Evolutionary conservation across 495 filamentous ascomycete species (phyloP).

Genomic region (Podospora didyma): DNA sequence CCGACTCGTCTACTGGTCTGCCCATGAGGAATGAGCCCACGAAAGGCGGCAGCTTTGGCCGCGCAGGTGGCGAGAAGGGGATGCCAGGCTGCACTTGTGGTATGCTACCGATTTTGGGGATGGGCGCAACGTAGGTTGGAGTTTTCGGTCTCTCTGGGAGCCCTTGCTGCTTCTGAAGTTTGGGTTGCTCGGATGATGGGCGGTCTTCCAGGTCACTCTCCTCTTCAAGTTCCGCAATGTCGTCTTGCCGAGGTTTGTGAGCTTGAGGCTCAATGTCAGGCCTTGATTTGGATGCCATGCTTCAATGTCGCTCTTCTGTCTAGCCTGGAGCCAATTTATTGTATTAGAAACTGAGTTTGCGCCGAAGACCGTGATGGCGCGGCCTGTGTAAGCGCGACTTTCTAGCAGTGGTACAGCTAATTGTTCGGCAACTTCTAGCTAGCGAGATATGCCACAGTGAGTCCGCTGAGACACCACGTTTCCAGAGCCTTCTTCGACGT

Average conservation of each 20-base stretch:
- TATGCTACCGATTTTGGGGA: constrained; percentile 27
- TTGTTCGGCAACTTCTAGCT: no score
- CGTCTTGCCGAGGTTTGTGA: neutral
- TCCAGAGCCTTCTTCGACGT: no score
- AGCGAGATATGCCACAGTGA: no score
- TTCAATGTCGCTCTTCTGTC: neutral
- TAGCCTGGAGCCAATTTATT: neutral
- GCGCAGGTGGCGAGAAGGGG: constrained; percentile 6
- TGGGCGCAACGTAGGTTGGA: constrained; percentile 30
- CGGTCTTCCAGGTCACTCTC: constrained; percentile 5
- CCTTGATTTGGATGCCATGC: neutral
- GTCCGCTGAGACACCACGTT: no score
- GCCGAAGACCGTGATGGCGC: neutral
- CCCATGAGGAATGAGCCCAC: constrained; percentile 60
- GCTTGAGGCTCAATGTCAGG: neutral
- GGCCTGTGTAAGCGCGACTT: neutral
- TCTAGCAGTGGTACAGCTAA: no score
- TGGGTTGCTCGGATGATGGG: neutral
- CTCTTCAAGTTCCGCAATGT: neutral
- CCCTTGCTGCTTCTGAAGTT: constrained; percentile 1
- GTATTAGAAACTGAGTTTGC: no score
- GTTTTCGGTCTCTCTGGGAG: constrained; percentile 12
- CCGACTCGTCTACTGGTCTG: constrained; percentile 66
- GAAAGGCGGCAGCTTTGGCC: constrained; percentile 22
- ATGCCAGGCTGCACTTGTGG: constrained; percentile 18